Evolutionary conservation across 352 stramenopile genomes (phyloP).

Genomic region (Phytophthora macrochlamydospora): DNA sequence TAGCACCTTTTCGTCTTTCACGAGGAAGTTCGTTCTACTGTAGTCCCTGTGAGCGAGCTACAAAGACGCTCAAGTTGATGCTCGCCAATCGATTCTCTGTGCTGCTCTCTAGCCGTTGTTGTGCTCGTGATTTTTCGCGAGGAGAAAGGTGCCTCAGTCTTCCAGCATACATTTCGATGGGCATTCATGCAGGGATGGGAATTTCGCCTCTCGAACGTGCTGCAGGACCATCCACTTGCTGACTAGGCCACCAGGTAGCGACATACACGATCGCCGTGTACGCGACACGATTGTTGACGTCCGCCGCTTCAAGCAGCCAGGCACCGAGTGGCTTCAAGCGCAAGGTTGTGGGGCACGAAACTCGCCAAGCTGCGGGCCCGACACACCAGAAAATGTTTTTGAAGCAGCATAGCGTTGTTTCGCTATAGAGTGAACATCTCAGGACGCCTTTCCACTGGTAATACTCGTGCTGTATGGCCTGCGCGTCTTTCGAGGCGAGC

Average conservation of each 20-base stretch:
- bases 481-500: neutral
- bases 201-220: neutral
- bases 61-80: too few relatives aligned
- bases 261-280: neutral
- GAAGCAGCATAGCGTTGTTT: slow-evolving; percentile 10
- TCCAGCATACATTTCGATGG: too few relatives aligned
- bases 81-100: too few relatives aligned
- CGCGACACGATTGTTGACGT: neutral
- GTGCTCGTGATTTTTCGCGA: too few relatives aligned
- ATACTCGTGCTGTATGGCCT: neutral
- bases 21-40: too few relatives aligned
- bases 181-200: too few relatives aligned
- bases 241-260: too few relatives aligned
- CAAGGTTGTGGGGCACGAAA: neutral
- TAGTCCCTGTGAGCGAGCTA: too few relatives aligned
- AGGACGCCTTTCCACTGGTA: slow-evolving; percentile 23
- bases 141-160: too few relatives aligned
- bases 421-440: slow-evolving; percentile 19
- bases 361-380: neutral
- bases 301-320: neutral
- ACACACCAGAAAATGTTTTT: neutral
- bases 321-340: neutral
- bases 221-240: too few relatives aligned
- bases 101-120: too few relatives aligned
- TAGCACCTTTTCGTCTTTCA: too few relatives aligned